Evolutionary conservation across 1,284 basidiomycete species (phyloP), one percentile per base, ranked within the genome.

Genomic region (Pseudozyma pruni): DNA sequence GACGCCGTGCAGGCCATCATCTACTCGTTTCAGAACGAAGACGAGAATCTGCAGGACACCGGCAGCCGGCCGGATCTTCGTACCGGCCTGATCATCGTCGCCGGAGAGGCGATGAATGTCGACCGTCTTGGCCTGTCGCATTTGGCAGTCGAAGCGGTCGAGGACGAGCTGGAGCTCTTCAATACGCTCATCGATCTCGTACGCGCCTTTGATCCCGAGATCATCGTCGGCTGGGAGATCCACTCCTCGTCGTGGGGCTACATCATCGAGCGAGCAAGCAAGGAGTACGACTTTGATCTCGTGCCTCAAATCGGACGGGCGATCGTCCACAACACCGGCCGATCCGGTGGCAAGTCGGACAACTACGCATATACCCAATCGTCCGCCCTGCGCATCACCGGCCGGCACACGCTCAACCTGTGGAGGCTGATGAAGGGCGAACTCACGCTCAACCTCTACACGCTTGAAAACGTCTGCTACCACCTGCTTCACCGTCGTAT

Each of bases 341-440:
- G 61, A n/a, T 64, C 71, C 7, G 63, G 68, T 9, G 73, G 75
- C 43, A 76, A 74, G 45, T 52, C 56, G n/a, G 76, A 78, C 54
- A 72, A 67, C 35, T 73, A 68, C 43, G 62, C 59, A 3, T 97
- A 93, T 90, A 89, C 88, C 52, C 90, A 91, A 66, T 89, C 89
- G 1, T 91, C 93, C 0, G 91, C 90, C 1, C 90, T 98, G 81
- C 90, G 89, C 72, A 89, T 95, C 33, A 86, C 87, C 10, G 95
- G 95, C 0, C 87, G 95, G 9, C 94, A 98, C 80, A 90, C 94
- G 31, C 85, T 98, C 45, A 96, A 97, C 73, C 84, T 94, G 13
- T 97, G 94, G 94, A 86, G 94, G 43, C 88, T 97, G 52, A 91
- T 98, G 87, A 89, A 93, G 29, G 88, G 89, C 1, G 94, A 98